These are phyloP conservation scores for Globisporangium viniferum DNA, from an alignment of 352 stramenopile species.

Conservation along the genomic window DNA sequence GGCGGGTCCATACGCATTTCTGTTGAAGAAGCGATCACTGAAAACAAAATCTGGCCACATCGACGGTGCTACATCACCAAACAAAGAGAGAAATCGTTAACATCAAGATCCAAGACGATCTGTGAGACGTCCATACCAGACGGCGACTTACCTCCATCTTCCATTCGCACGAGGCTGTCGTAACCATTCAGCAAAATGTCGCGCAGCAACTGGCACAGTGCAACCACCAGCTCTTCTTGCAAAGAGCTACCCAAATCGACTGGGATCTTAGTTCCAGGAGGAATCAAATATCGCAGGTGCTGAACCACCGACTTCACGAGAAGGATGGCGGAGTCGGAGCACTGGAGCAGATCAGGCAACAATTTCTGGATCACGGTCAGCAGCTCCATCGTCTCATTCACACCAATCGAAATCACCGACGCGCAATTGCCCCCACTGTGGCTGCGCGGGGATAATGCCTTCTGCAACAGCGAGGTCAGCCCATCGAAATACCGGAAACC, in stretches of 20 bases:
- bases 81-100: not conserved
- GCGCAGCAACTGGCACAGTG: conserved; percentile 72
- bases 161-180: conserved; percentile 74
- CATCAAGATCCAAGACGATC: too few species aligned
- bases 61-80: conserved; percentile 38
- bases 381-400: conserved; percentile 79
- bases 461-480: conserved; percentile 75
- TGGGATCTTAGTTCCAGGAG: conserved; percentile 42
- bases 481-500: conserved; percentile 77
- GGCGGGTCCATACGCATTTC: conserved; percentile 32
- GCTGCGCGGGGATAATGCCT: conserved; percentile 58
- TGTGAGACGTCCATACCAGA: not conserved
- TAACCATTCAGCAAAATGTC: conserved; percentile 63
- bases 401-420: conserved; percentile 49
- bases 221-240: conserved; percentile 66
- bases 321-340: conserved; percentile 46
- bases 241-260: conserved; percentile 36
- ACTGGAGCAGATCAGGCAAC: conserved; percentile 64
- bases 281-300: conserved; percentile 74
- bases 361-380: conserved; percentile 69
- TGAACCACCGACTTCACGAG: conserved; percentile 79
- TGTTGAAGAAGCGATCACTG: conserved; percentile 71
- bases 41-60: conserved; percentile 75
- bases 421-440: conserved; percentile 25
- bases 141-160: conserved; percentile 64